phyloP scores from a whole-genome alignment of 345 rosid species.

The Hibiscus syriacus region DNA sequence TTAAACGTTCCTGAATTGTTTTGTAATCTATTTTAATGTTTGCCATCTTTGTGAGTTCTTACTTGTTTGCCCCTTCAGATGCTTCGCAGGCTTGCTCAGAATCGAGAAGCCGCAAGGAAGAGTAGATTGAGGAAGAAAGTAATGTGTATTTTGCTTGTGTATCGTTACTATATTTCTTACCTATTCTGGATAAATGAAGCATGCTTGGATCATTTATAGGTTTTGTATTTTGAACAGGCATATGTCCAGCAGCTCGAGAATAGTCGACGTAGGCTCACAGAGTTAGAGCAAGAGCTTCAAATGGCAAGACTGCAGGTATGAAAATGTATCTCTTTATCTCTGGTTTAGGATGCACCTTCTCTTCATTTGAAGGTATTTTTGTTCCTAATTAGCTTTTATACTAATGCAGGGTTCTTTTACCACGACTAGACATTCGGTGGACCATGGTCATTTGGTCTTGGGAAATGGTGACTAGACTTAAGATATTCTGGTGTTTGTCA shows the following conservation, averaged over 20 bases:
- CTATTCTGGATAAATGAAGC: constrained; percentile 8
- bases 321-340: not conserved
- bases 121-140: constrained; percentile 1
- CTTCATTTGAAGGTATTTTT: not conserved
- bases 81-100: constrained; percentile 82
- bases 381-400: not conserved
- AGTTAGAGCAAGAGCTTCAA: constrained; percentile 25
- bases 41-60: not conserved
- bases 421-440: constrained; percentile 39
- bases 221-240: constrained; percentile 60
- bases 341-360: not conserved
- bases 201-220: constrained; percentile 35
- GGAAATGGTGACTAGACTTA: constrained; percentile 48
- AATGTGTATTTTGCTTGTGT: constrained; percentile 8
- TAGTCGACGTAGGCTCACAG: constrained; percentile 28
- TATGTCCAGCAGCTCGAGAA: constrained; percentile 50
- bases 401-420: constrained; percentile 43
- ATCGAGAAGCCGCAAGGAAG: constrained; percentile 3
- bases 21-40: not conserved
- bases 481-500: not conserved
- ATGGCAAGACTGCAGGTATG: constrained; percentile 57
- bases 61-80: constrained; percentile 28
- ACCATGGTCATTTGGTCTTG: constrained; percentile 27
- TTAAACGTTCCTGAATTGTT: not conserved
- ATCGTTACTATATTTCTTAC: not conserved